These are phyloP conservation scores for Colletotrichum plurivorum DNA, from an alignment of 2,329 filamentous ascomycete species.

Conservation along the genomic window DNA sequence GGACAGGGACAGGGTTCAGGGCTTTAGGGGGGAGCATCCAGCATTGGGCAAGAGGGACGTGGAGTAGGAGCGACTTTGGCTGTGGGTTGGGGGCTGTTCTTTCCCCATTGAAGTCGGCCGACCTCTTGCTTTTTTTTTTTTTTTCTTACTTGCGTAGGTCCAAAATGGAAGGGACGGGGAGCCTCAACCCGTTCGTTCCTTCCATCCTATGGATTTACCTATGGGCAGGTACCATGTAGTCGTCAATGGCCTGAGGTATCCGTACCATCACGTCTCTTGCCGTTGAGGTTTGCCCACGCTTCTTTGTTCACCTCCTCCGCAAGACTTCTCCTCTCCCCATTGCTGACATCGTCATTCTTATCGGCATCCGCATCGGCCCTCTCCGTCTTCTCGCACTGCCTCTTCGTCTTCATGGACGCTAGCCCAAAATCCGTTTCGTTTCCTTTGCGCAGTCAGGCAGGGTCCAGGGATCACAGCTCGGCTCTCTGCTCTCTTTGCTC, in stretches of 20 bases:
- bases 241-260: too few relatives aligned
- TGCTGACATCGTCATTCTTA: constrained; percentile 4
- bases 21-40: not conserved
- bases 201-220: not conserved
- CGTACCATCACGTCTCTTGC: too few relatives aligned
- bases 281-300: not conserved
- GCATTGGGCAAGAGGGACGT: too few relatives aligned
- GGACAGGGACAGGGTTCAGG: constrained; percentile 31
- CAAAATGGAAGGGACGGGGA: not conserved
- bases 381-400: constrained; percentile 10
- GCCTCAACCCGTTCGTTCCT: constrained; percentile 3
- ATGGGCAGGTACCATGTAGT: too few relatives aligned
- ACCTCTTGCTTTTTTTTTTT: too few relatives aligned
- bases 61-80: too few relatives aligned
- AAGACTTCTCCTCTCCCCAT: too few relatives aligned
- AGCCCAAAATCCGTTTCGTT: constrained; percentile 34
- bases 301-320: constrained; percentile 8
- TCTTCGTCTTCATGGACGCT: constrained; percentile 15
- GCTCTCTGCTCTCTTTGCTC: constrained; percentile 1
- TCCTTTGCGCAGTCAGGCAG: constrained; percentile 1
- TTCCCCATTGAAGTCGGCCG: too few relatives aligned
- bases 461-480: constrained; percentile 30
- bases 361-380: not conserved
- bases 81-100: too few relatives aligned
- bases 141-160: too few relatives aligned